Evolutionary conservation across 2,329 filamentous ascomycete species (phyloP).

Genomic region (Apiospora koreana): DNA sequence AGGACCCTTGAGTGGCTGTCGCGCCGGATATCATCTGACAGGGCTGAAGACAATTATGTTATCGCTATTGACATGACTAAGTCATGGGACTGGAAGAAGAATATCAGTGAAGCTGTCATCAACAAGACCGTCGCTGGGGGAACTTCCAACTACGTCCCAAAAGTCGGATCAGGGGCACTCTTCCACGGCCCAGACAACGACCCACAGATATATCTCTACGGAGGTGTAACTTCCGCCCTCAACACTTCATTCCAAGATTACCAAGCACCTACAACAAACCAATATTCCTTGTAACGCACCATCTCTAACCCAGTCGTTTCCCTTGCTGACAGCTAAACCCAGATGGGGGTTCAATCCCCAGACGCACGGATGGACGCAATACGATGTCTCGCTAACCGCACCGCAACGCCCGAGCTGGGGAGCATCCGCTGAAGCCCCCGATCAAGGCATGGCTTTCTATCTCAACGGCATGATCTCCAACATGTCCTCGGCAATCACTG

Average conservation of each 20-base stretch:
- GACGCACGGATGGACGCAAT: constrained; percentile 14
- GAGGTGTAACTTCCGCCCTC: constrained; percentile 13
- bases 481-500: constrained; percentile 11
- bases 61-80: constrained; percentile 12
- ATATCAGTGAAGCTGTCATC: constrained; percentile 2
- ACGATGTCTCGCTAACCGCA: constrained; percentile 12
- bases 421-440: constrained; percentile 11
- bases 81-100: constrained; percentile 15
- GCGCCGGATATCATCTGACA: background rate
- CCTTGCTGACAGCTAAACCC: too few species aligned
- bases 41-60: constrained; percentile 13
- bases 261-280: constrained; percentile 12
- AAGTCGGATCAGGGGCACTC: constrained; percentile 13
- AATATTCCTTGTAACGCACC: constrained; percentile 12
- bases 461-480: constrained; percentile 22
- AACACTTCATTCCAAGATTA: constrained; percentile 15
- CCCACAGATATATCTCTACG: constrained; percentile 13
- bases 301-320: too few species aligned
- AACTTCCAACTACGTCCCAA: constrained; percentile 10
- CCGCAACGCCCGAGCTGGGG: constrained; percentile 15
- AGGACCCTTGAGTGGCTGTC: too few species aligned
- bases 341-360: constrained; percentile 18
- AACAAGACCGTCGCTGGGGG: background rate
- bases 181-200: constrained; percentile 12
- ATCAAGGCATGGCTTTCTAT: constrained; percentile 20